Evolutionary conservation across 129 eudicot genomes (phyloP), one percentile per base, ranked within the genome.

Genomic region (Arctium lappa): DNA sequence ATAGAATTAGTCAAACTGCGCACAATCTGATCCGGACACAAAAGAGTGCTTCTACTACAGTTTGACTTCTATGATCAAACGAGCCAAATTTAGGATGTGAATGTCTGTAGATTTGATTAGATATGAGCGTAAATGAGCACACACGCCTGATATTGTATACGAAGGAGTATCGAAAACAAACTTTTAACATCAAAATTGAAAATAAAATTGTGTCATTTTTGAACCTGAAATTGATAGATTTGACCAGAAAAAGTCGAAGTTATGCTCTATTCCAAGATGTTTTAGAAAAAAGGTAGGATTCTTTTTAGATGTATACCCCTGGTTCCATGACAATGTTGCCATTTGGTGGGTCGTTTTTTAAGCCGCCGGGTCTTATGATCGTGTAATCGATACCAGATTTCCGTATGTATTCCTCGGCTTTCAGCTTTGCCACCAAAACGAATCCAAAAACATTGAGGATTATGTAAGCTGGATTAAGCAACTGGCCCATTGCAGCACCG

Each of bases 401-500:
- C 22, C 99, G 84, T 37, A 95, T 93, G 77, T 91, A 76, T 65
- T 89, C 88, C 78, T 94, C 97, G 13, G 95, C 98, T 81, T 94
- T 97, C 62, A 94, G 95, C 88, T 94, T 94, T 73, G 98, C 98
- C 15, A 94, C 84, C 81, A 94, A 89, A 42, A 85, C 85, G 32
- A 94, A 92, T 53, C 98, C 98, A 73, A 94, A 86, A 22, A 90
- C 92, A 76, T 94, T 94, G 65, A 94, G 93, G 78, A 94, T 60
- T 69, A 94, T 82, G 87, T 95, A 93, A 39, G 97, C 97, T 8
- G 99, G 99, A 65, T 95, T 95, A 37, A 93, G 86, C 78, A 91
- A 32, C 81, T 94, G 98, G 13, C 98, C 98, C 98, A 94, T 94
- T 78, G 98, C 95, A 76, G 98, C 98, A 11, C 98, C 98, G 66